Conservation (phyloP, 2,329 filamentous ascomycete genomes). For the Arthrobotrys iridis region DNA sequence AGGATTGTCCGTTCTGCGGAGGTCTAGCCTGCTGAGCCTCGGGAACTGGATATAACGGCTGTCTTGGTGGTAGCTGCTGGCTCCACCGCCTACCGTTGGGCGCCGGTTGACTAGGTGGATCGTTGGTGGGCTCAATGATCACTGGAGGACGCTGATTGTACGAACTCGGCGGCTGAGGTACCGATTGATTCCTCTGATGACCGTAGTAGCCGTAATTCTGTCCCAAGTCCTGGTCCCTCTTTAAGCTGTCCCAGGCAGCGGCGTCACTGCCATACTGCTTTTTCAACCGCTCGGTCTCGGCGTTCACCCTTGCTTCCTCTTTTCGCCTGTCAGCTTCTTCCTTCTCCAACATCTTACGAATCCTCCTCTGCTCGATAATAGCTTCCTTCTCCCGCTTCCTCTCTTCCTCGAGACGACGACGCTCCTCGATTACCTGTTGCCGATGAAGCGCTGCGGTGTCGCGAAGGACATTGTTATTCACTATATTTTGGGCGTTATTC, state of each 20-base stretch:
- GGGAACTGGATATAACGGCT: slow-evolving; percentile 42
- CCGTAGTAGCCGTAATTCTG: slow-evolving; percentile 23
- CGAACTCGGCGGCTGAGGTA: slow-evolving; percentile 19
- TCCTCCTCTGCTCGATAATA: slow-evolving; percentile 54
- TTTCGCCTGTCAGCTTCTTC: slow-evolving; percentile 60
- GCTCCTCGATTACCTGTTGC: slow-evolving; percentile 66
- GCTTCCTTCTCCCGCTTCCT: slow-evolving; percentile 58
- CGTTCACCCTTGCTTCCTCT: slow-evolving; percentile 71
- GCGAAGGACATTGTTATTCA: slow-evolving; percentile 56
- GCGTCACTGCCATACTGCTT: slow-evolving; percentile 55
- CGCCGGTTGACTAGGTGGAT: neutral
- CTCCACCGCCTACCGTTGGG: slow-evolving; percentile 19
- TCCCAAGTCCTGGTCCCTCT: slow-evolving; percentile 8
- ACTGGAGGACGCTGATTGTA: slow-evolving; percentile 33
- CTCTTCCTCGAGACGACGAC: slow-evolving; percentile 61
- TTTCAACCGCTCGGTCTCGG: slow-evolving; percentile 77
- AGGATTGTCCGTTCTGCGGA: slow-evolving; percentile 20
- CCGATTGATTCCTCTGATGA: slow-evolving; percentile 40
- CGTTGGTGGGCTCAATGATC: slow-evolving; percentile 29
- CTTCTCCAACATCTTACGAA: slow-evolving; percentile 55
- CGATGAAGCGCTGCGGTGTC: slow-evolving; percentile 63
- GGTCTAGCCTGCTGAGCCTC: slow-evolving; percentile 42
- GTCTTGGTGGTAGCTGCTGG: slow-evolving; percentile 40
- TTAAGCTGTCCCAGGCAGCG: slow-evolving; percentile 28
- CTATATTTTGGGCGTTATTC: slow-evolving; percentile 46